phyloP scores from a whole-genome alignment of 2,329 filamentous ascomycete genomes.

The Chaetomium globosum region DNA sequence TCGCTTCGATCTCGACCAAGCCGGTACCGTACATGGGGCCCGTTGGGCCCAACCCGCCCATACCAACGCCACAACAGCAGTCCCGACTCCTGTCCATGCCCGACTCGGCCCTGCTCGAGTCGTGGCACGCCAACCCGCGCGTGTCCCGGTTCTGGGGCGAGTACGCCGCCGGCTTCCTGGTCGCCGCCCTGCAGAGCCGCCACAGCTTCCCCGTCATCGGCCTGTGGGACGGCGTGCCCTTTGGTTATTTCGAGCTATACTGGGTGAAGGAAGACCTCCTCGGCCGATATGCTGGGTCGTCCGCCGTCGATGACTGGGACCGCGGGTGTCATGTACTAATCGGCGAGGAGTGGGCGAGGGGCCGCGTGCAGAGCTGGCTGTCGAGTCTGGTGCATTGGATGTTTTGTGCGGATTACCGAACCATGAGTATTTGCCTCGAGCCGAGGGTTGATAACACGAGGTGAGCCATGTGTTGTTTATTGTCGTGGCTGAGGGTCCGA shows the following conservation, averaged over 20 bases:
- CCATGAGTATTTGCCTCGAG: conserved; percentile 81
- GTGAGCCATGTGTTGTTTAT: conserved; percentile 53
- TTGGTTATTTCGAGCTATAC: conserved; percentile 97
- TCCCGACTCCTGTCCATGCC: conserved; percentile 50
- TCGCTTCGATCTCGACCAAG: conserved; percentile 69
- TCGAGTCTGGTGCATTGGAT: conserved; percentile 86
- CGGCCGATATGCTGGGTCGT: conserved; percentile 64
- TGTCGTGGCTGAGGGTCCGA: not conserved
- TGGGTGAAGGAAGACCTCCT: conserved; percentile 93
- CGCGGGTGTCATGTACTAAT: conserved; percentile 85
- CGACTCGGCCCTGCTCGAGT: conserved; percentile 67
- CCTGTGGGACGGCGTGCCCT: conserved; percentile 91
- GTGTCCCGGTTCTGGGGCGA: conserved; percentile 84
- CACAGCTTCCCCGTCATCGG: conserved; percentile 91
- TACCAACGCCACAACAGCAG: conserved; percentile 35
- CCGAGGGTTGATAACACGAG: conserved; percentile 88
- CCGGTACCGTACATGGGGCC: conserved; percentile 68
- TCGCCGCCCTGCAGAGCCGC: conserved; percentile 62
- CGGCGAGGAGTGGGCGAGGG: conserved; percentile 89
- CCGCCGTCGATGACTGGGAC: conserved; percentile 72
- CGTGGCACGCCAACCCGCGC: conserved; percentile 86
- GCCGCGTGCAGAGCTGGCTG: conserved; percentile 79
- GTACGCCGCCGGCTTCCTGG: conserved; percentile 67
- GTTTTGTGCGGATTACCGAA: conserved; percentile 75
- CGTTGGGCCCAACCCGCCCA: conserved; percentile 46